Evolutionary conservation across 2,329 filamentous ascomycete genomes (phyloP), one percentile per base, ranked within the genome.

Genomic region (Xylariaceae sp.): DNA sequence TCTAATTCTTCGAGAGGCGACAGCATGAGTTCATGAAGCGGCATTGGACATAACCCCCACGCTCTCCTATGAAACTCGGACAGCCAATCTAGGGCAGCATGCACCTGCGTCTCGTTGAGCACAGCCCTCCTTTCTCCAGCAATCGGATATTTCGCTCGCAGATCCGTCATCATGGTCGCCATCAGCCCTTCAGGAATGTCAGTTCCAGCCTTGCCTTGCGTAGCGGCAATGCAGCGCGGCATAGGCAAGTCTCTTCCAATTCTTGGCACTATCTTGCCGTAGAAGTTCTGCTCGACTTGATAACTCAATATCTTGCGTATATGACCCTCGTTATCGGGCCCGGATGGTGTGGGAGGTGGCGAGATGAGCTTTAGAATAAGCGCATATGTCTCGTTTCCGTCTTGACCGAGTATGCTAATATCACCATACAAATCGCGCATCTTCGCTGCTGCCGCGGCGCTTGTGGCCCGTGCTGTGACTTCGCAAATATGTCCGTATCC

Each of bases 271-370:
- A 89, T 69, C 2, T 80, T 69, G 1, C 74, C 75, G 67, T 90
- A 90, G 62, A 90, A 90, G 62, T 81, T 81, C 65, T 87, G 85
- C 70, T 90, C 87, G 3, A 88, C 84, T 41, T 86, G 78, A 62
- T 90, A 90, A 66, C 85, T 88, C 24, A 89, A 70, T 56, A 89
- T 80, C 66, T 90, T 90, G 6, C 87, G 80, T 0, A 84, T 64
- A 61, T 89, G 86, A 0, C 86, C 85, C 65, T 89, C 86, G 33
- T 87, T 81, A 3, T 73, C 64, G n/a, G 63, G 63, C 23, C 58
- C 54, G 3, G 47, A 17, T 12, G 34, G 43, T 11, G 45, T 53
- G 3, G 46, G 57, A 0, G 84, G 83, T 6, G 84, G 84, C 0
- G 79, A 79, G 34, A 88, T 84, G 50, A 86, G 76, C 66, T 89